Evolutionary conservation across 1,139 yeast genomes (phyloP), one percentile per base, ranked within the genome.

Genomic region (Taphrina sp.): DNA sequence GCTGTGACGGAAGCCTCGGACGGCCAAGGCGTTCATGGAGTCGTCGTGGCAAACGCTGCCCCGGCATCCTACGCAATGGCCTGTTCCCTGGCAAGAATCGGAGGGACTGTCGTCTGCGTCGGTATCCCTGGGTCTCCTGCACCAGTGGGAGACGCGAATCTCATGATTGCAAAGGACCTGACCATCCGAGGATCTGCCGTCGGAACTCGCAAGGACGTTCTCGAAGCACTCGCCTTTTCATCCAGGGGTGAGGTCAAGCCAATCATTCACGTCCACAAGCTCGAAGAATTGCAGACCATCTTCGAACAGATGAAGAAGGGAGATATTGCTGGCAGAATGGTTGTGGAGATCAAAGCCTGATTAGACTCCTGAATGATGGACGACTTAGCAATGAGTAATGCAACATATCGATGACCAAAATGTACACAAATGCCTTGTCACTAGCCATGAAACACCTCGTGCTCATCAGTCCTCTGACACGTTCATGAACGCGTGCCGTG

Each of bases 171-270:
- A 64, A 81, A 76, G 70, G 78, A 85, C 51, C 73, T 83, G 66
- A 74, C 73, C 68, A 80, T 84, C 66, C 78, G 75, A 67, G 92
- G 90, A 62, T 83, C 90, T 52, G 83, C 83, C 67, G 92, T 85
- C 60, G 92, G 92, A 63, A 83, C 83, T 77, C 80, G 90, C 71
- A 83, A 83, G 60, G 92, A 85, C 70, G 76, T 88, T 59, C 79
- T 81, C 64, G 92, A 84, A 72, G 90, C 92, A 59, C 72, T 84
- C 63, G 85, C 82, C 65, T 83, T 83, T 76, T 83, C 81, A 70
- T 63, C 34, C 5, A 76, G 86, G 64, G 92, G 92, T 61, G 74
- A 79, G 67, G 82, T 84, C 68, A 73, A 75, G 65, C 77, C 85
- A 62, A 85, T 88, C 63, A 80, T 82, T 72, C 79, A 77, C 73